A percentile compares a stretch with the other conserved stretches of the same genome.
These are phyloP conservation scores for Penicillium chermesinum DNA, from an alignment of 495 filamentous ascomycete species.

Conservation along the genomic window DNA sequence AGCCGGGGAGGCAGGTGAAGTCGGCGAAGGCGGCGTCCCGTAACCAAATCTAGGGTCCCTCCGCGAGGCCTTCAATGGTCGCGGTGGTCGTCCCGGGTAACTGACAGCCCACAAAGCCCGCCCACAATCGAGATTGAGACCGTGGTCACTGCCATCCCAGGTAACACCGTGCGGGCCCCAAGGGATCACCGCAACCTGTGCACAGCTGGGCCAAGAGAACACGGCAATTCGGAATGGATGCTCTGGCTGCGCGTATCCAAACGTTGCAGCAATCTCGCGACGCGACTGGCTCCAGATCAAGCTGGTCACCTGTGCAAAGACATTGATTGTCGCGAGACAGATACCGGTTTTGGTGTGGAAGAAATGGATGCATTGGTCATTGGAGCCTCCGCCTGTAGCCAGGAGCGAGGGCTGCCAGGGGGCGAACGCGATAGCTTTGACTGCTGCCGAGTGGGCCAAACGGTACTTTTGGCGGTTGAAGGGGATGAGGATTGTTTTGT, in stretches of 20 bases:
- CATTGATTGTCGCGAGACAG: conserved; percentile 83
- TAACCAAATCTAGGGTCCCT: conserved; percentile 11
- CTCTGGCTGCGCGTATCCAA: conserved; percentile 93
- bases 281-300: conserved; percentile 85
- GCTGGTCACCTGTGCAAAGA: conserved; percentile 88
- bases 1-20: neutral
- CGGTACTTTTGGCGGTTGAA: conserved; percentile 61
- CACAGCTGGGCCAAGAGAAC: conserved; percentile 92
- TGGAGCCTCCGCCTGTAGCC: conserved; percentile 88
- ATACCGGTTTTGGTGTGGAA: conserved; percentile 83
- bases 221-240: conserved; percentile 89
- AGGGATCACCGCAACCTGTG: conserved; percentile 80
- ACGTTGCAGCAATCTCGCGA: conserved; percentile 85
- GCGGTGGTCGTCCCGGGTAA: conserved; percentile 38
- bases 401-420: conserved; percentile 87
- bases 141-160: conserved; percentile 51
- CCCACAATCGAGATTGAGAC: conserved; percentile 25
- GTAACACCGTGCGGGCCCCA: conserved; percentile 80
- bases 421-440: conserved; percentile 96
- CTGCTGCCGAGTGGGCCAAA: conserved; percentile 77
- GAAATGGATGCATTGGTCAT: conserved; percentile 94
- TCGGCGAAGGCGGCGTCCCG: neutral
- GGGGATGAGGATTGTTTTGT: conserved; percentile 27
- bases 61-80: conserved; percentile 5
- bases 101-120: conserved; percentile 46